Conservation (phyloP, 2,329 filamentous ascomycete genomes). For the Seiridium cupressi region DNA sequence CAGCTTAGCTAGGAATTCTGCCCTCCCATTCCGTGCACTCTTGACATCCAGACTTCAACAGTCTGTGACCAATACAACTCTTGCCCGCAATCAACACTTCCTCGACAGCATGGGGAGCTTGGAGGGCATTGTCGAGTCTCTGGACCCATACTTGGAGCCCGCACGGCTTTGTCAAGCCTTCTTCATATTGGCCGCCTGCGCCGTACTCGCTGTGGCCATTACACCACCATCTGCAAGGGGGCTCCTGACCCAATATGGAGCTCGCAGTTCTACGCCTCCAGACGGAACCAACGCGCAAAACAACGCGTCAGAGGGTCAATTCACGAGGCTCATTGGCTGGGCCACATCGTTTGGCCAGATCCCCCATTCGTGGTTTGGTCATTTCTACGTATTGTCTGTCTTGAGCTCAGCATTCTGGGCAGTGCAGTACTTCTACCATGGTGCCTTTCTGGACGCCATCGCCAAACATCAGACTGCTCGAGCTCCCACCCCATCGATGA, state of each 20-base stretch:
- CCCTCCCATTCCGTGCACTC: too few relatives aligned
- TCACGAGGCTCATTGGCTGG: slow-evolving; percentile 28
- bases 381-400: slow-evolving; percentile 80
- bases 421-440: slow-evolving; percentile 56
- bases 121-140: neutral
- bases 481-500: slow-evolving; percentile 45
- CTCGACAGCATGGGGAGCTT: neutral
- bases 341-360: slow-evolving; percentile 53
- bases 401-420: slow-evolving; percentile 73
- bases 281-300: slow-evolving; percentile 5
- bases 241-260: slow-evolving; percentile 50
- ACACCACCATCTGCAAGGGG: slow-evolving; percentile 43
- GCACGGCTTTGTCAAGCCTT: slow-evolving; percentile 41
- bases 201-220: slow-evolving; percentile 39
- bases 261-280: slow-evolving; percentile 32
- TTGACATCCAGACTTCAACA: neutral
- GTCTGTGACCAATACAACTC: neutral
- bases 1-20: too few relatives aligned
- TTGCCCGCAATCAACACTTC: neutral
- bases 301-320: slow-evolving; percentile 5
- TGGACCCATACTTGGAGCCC: slow-evolving; percentile 16
- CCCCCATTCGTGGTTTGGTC: slow-evolving; percentile 84
- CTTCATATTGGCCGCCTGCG: slow-evolving; percentile 41
- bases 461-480: slow-evolving; percentile 33
- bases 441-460: slow-evolving; percentile 50